Evolutionary conservation across 2,329 filamentous ascomycete genomes (phyloP).

Genomic region (Apiospora aurea): DNA sequence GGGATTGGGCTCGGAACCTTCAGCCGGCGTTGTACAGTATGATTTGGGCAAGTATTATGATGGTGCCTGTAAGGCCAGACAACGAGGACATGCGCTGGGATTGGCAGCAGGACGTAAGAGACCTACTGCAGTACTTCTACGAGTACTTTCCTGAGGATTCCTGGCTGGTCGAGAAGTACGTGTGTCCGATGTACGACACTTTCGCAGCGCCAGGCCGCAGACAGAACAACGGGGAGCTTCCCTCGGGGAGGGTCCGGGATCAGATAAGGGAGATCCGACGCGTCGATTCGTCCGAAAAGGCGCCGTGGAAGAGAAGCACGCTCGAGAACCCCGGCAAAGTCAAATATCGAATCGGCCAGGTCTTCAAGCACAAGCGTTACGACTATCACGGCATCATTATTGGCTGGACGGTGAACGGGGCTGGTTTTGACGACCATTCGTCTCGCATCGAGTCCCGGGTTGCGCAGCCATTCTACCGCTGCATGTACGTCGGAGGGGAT

Average conservation of each 20-base stretch:
- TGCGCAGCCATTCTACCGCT: conserved; percentile 82
- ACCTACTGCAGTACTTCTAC: conserved; percentile 69
- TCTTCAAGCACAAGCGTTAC: conserved; percentile 85
- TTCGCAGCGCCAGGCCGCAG: conserved; percentile 45
- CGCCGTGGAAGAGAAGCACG: conserved; percentile 47
- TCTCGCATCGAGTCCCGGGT: conserved; percentile 43
- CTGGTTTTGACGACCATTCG: conserved; percentile 65
- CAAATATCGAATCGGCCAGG: conserved; percentile 76
- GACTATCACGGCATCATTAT: conserved; percentile 82
- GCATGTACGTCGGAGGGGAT: conserved; percentile 68
- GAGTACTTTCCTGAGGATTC: conserved; percentile 75
- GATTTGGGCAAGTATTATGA: conserved; percentile 72
- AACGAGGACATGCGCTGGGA: conserved; percentile 50
- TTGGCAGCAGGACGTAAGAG: conserved; percentile 68
- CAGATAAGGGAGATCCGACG: conserved; percentile 51
- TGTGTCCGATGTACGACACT: conserved; percentile 66
- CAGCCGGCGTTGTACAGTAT: conserved; percentile 72
- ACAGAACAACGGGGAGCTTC: conserved; percentile 42
- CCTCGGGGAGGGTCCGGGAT: conserved; percentile 45
- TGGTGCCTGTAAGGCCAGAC: conserved; percentile 52
- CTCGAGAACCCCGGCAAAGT: conserved; percentile 48
- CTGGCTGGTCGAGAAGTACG: conserved; percentile 72
- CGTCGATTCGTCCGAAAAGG: conserved; percentile 46
- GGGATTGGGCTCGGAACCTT: conserved; percentile 63
- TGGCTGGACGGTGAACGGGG: conserved; percentile 77